A percentile compares a stretch with the other conserved stretches of the same genome.
Conservation (phyloP, 257 asterid species). For the Leonotis leonurus region DNA sequence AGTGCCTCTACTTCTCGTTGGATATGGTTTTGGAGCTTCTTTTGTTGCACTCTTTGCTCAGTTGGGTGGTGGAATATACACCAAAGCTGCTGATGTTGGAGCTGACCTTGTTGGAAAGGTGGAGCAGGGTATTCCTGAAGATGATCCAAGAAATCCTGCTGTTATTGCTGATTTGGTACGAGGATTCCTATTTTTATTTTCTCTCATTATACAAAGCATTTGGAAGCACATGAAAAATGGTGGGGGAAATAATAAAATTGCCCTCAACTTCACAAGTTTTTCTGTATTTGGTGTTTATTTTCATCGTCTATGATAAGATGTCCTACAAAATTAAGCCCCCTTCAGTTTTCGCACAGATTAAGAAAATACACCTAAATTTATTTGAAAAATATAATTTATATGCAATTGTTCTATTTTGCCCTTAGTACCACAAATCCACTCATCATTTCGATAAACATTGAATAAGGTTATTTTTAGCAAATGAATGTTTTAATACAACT, state of each 20-base stretch:
- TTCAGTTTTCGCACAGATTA: too few relatives aligned
- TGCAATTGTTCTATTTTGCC: too few relatives aligned
- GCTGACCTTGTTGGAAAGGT: conserved; percentile 99
- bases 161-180: conserved; percentile 95
- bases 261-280: background rate
- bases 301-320: background rate
- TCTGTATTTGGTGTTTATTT: background rate
- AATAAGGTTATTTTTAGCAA: too few relatives aligned
- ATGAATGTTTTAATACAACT: background rate
- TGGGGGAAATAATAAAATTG: background rate
- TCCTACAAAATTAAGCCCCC: too few relatives aligned
- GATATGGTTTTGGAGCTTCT: conserved; percentile 99
- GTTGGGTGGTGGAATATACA: conserved; percentile 96
- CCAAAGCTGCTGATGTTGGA: conserved; percentile 99
- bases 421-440: too few relatives aligned
- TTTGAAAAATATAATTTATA: too few relatives aligned
- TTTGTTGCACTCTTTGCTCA: conserved; percentile 99
- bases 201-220: conserved; percentile 2
- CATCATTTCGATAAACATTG: too few relatives aligned
- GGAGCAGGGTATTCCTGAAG: conserved; percentile 99
- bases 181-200: conserved; percentile 2
- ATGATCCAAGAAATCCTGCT: conserved; percentile 98
- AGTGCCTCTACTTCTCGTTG: conserved; percentile 99
- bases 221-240: conserved; percentile 11
- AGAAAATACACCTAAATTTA: too few relatives aligned